Base-by-base conservation (phyloP, 169 alveolate genomes). In the Cyclospora cayetanensis region DNA sequence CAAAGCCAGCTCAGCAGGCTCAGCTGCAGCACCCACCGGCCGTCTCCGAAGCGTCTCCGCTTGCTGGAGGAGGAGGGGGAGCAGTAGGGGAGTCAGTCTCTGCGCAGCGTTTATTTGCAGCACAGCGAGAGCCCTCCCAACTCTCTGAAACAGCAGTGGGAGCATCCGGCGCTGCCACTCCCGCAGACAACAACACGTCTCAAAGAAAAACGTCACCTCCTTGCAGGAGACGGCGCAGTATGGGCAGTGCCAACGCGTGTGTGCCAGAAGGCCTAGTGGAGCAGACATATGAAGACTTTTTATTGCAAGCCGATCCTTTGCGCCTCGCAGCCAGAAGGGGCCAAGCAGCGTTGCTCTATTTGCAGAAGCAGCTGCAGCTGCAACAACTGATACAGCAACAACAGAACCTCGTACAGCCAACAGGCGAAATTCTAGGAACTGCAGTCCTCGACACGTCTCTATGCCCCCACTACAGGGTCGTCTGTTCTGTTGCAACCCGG, bases 281-380 rank as follows among this genome's bases (percentile, higher is more conserved):
- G 0, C 27, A 37, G 41, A 63, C 63, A 5, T 74, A 39, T 74
- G 63, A 74, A 22, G 84, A 74, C n/a, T 74, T 74, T 11, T 43
- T 74, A 63, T 63, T 74, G 63, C 84, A 74, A 43, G 84, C 84
- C 22, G 60, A 39, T 74, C 84, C 84, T 37, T 37, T 74, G 63
- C 60, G 63, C 35, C 35, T 74, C 52, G 84, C 84, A 2, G 84
- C 46, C 22, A 74, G 41, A 37, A 74, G 84, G 25, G 84, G 84
- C 15, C 41, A 37, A 22, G 84, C 84, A n/a, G 84, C 84, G 18
- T 63, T 39, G 63, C 34, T 41, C 65, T 74, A 74, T 7, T 63
- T 74, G 41, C 84, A 74, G 84, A 53, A 74, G 84, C 84, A 74
- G 84, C 53, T 74, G 65, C 84, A 74, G 84, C 84, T 74, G 63